phyloP scores from a whole-genome alignment of 2,329 filamentous ascomycete genomes.

The Thielaviopsis euricoi region DNA sequence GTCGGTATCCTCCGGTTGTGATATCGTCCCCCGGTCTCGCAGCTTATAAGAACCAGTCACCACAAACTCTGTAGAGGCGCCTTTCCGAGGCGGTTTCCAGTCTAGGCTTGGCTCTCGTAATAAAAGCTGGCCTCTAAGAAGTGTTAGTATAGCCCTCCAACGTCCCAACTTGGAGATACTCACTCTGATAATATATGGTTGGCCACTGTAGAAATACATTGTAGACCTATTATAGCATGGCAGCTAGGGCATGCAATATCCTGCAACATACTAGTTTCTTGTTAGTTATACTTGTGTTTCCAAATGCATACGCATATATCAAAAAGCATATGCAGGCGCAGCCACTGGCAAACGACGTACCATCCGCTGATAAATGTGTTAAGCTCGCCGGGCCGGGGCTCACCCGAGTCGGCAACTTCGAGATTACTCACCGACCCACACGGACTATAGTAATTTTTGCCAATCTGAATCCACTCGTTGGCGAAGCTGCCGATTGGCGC shows the following conservation, averaged over 20 bases:
- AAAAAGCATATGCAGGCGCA: not conserved
- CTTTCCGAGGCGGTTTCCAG: not conserved
- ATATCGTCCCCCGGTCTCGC: not conserved
- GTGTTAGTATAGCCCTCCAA: conserved; percentile 2
- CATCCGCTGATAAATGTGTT: conserved; percentile 22
- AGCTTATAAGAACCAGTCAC: not conserved
- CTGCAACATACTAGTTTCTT: conserved; percentile 19
- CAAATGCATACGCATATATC: not conserved
- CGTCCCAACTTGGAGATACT: conserved; percentile 8
- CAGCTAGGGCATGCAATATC: conserved; percentile 22
- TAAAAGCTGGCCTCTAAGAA: conserved; percentile 21
- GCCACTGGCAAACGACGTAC: conserved; percentile 14
- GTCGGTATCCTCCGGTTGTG: not conserved
- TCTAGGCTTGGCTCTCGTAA: conserved; percentile 15
- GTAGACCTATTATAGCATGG: conserved; percentile 19
- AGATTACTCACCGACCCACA: conserved; percentile 15
- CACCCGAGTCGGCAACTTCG: conserved; percentile 15
- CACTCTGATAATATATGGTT: conserved; percentile 25
- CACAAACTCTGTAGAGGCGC: not conserved
- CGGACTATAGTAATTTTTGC: conserved; percentile 24
- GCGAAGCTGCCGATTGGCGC: conserved; percentile 18
- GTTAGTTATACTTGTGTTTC: not conserved
- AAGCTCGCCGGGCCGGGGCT: conserved; percentile 18
- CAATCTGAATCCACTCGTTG: conserved; percentile 26
- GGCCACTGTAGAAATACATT: conserved; percentile 19